Percentiles rank a stretch among this genome's conserved stretches.
Evolutionary conservation across 2,329 filamentous ascomycete genomes (phyloP).

Genomic region (Macrophomina phaseolina): DNA sequence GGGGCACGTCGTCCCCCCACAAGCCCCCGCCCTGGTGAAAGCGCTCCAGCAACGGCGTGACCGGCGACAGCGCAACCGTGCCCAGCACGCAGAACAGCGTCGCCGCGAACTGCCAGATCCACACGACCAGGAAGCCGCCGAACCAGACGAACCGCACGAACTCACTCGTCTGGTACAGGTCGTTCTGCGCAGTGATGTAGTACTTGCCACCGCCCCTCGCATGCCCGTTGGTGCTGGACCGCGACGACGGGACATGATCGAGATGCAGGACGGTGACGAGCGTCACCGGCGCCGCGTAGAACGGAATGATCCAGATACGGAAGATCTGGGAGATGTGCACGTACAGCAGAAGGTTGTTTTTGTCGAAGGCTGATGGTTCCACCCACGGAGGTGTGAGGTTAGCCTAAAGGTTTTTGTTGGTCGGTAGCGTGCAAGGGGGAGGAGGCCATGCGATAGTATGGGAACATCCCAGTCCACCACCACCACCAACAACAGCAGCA

Average conservation of each 20-base stretch:
- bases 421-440: too few relatives aligned
- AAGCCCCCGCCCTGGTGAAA: slow-evolving; percentile 25
- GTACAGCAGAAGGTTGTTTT: slow-evolving; percentile 70
- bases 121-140: slow-evolving; percentile 62
- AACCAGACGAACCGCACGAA: slow-evolving; percentile 74
- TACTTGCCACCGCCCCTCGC: slow-evolving; percentile 57
- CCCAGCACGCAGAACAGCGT: slow-evolving; percentile 69
- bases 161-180: slow-evolving; percentile 80
- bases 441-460: too few relatives aligned
- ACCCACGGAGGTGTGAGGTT: slow-evolving; percentile 6
- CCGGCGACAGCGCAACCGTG: slow-evolving; percentile 56
- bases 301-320: slow-evolving; percentile 76
- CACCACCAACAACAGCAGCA: too few relatives aligned
- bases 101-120: slow-evolving; percentile 68
- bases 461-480: too few relatives aligned
- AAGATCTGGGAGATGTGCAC: slow-evolving; percentile 77
- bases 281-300: slow-evolving; percentile 70
- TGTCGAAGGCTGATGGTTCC: slow-evolving; percentile 66
- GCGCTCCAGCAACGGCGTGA: slow-evolving; percentile 57
- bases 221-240: slow-evolving; percentile 24
- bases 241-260: slow-evolving; percentile 46
- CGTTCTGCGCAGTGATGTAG: slow-evolving; percentile 77
- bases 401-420: background rate
- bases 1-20: slow-evolving; percentile 14
- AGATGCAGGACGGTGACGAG: slow-evolving; percentile 73